Percentiles rank a stretch among this genome's conserved stretches.
Evolutionary conservation across 225 moss, liverwort and hornwort genomes (phyloP).

Genomic region (Physcomitrium patens): DNA sequence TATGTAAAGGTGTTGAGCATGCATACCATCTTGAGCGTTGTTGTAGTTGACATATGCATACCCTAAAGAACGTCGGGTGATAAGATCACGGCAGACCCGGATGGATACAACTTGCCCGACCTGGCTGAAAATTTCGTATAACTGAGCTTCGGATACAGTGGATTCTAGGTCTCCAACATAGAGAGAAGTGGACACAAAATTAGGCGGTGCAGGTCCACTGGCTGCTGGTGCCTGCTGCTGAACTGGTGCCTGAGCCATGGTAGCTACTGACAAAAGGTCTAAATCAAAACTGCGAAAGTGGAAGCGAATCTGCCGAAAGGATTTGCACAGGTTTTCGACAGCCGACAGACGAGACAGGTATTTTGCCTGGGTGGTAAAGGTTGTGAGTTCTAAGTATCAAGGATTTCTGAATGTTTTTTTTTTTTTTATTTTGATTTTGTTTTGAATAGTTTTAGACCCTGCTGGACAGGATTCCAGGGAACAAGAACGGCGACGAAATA

Average conservation of each 20-base stretch:
- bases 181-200: constrained; percentile 84
- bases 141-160: constrained; percentile 80
- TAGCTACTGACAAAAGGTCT: constrained; percentile 15
- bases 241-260: constrained; percentile 69
- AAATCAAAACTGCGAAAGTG: constrained; percentile 6
- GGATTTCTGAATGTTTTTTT: constrained; percentile 30
- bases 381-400: constrained; percentile 27
- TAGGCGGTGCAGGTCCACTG: constrained; percentile 60
- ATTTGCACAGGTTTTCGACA: constrained; percentile 26
- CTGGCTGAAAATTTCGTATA: constrained; percentile 88
- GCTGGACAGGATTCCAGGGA: constrained; percentile 48
- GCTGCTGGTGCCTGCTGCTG: constrained; percentile 63
- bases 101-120: constrained; percentile 85
- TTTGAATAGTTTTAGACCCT: constrained; percentile 38
- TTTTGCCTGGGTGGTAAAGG: constrained; percentile 22
- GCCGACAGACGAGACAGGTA: constrained; percentile 24
- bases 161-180: constrained; percentile 89
- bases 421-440: too few relatives aligned
- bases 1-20: background rate
- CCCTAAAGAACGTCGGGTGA: constrained; percentile 83
- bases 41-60: constrained; percentile 91
- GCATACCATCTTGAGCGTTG: constrained; percentile 84
- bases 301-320: constrained; percentile 13
- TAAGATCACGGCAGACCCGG: constrained; percentile 84
- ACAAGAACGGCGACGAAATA: constrained; percentile 59